phyloP scores from a whole-genome alignment of 768 basidiomycete species.

The Lepiota venenata region DNA sequence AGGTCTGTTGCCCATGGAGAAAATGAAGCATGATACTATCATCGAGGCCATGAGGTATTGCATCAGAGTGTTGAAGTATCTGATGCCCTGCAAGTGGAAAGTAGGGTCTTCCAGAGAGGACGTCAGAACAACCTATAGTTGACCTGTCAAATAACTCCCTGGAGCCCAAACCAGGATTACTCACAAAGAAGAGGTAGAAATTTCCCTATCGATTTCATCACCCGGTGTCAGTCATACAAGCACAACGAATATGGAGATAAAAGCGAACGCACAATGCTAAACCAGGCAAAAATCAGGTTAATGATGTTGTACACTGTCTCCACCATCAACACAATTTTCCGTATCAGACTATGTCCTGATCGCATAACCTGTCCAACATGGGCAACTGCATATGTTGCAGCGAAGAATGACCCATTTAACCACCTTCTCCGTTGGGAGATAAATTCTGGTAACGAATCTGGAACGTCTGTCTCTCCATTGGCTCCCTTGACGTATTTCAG shows the following conservation, averaged over 20 bases:
- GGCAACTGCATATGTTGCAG: slow-evolving; percentile 88
- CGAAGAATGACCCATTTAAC: slow-evolving; percentile 94
- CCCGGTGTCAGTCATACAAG: background rate
- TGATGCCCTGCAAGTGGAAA: slow-evolving; percentile 62
- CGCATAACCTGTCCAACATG: slow-evolving; percentile 78
- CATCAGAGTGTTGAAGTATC: slow-evolving; percentile 64
- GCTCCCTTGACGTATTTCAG: slow-evolving; percentile 95
- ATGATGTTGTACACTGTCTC: slow-evolving; percentile 88
- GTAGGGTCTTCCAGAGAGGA: slow-evolving; percentile 78
- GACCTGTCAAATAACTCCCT: background rate
- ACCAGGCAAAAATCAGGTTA: slow-evolving; percentile 91
- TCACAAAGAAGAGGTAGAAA: slow-evolving; percentile 91
- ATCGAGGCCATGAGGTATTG: slow-evolving; percentile 84
- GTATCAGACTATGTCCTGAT: slow-evolving; percentile 75
- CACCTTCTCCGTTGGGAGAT: slow-evolving; percentile 88
- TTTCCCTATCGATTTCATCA: slow-evolving; percentile 59
- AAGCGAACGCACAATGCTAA: slow-evolving; percentile 65
- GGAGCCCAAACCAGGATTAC: slow-evolving; percentile 22
- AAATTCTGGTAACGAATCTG: slow-evolving; percentile 89
- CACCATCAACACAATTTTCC: slow-evolving; percentile 71
- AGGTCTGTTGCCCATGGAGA: slow-evolving; percentile 96
- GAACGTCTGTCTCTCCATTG: slow-evolving; percentile 91
- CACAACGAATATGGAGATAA: background rate
- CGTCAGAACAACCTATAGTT: slow-evolving; percentile 73
- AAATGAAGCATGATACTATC: slow-evolving; percentile 86